phyloP scores from a whole-genome alignment of 1,284 basidiomycete genomes.

The Apiotrichum brassicae region DNA sequence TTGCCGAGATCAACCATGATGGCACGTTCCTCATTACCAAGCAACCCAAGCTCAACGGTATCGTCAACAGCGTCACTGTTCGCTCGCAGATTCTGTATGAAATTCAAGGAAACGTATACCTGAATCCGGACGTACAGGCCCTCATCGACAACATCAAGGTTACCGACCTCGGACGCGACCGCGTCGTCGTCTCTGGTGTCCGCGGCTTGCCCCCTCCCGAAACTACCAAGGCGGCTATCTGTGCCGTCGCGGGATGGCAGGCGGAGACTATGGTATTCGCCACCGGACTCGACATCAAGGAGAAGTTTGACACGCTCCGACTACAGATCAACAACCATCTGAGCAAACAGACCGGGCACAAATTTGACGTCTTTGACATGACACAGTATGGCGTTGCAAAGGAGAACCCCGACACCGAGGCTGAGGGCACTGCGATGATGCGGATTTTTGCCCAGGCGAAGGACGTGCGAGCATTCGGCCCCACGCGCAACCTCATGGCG shows the following conservation, averaged over 20 bases:
- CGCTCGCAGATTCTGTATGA: slow-evolving; percentile 19
- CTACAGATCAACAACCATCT: slow-evolving; percentile 16
- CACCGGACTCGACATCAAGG: slow-evolving; percentile 20
- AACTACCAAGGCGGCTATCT: slow-evolving; percentile 28
- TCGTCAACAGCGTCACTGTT: slow-evolving; percentile 11
- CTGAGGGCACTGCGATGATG: slow-evolving; percentile 20
- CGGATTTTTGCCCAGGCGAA: slow-evolving; percentile 24
- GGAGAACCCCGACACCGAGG: slow-evolving; percentile 18
- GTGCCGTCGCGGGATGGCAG: slow-evolving; percentile 24
- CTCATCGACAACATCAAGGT: slow-evolving; percentile 21
- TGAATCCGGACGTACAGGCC: slow-evolving; percentile 29
- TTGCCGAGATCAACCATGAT: slow-evolving; percentile 25
- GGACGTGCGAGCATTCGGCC: slow-evolving; percentile 15
- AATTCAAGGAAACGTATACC: slow-evolving; percentile 25
- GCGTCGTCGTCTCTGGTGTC: slow-evolving; percentile 22
- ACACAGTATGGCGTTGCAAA: slow-evolving; percentile 22
- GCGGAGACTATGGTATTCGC: slow-evolving; percentile 21
- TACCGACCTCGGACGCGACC: slow-evolving; percentile 14
- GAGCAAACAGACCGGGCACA: not conserved
- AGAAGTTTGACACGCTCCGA: slow-evolving; percentile 22
- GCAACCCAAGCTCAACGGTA: slow-evolving; percentile 10
- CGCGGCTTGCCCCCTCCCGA: slow-evolving; percentile 22
- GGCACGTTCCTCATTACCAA: slow-evolving; percentile 24
- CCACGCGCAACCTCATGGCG: slow-evolving; percentile 1
- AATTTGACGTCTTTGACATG: slow-evolving; percentile 18